A percentile compares a stretch with the other conserved stretches of the same genome.
Conservation (phyloP, 2,329 filamentous ascomycete species). For the Arthroderma sp. region DNA sequence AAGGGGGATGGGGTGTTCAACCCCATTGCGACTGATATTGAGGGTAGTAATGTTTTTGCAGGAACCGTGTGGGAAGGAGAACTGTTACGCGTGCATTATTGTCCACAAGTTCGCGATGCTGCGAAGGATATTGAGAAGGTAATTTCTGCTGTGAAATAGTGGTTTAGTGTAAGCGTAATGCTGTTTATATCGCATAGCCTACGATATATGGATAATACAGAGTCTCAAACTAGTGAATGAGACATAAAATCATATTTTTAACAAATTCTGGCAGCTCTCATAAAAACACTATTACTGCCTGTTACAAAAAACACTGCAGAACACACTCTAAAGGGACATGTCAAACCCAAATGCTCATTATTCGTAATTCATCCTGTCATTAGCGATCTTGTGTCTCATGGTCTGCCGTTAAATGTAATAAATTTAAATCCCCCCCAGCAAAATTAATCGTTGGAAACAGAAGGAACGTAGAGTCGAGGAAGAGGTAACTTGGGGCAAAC, state of each 20-base stretch:
- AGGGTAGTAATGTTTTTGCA: slow-evolving; percentile 81
- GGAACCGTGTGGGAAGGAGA: slow-evolving; percentile 90
- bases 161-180: neutral
- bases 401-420: too few species aligned
- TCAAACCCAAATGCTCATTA: too few species aligned
- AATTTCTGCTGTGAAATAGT: slow-evolving; percentile 26
- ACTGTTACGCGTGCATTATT: slow-evolving; percentile 70
- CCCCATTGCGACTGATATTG: slow-evolving; percentile 57
- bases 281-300: too few species aligned
- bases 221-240: neutral
- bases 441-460: too few species aligned
- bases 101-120: slow-evolving; percentile 69
- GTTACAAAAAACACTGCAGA: too few species aligned
- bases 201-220: neutral
- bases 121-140: slow-evolving; percentile 56
- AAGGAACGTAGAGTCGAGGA: too few species aligned
- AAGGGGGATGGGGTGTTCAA: slow-evolving; percentile 82
- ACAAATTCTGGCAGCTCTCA: too few species aligned
- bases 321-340: too few species aligned
- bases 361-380: too few species aligned
- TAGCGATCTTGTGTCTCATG: too few species aligned
- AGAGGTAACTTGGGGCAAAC: too few species aligned
- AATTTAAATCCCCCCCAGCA: too few species aligned
- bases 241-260: neutral
- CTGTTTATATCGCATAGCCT: neutral